phyloP scores from a whole-genome alignment of 2,329 filamentous ascomycete genomes.

The Sporothrix inflata region DNA sequence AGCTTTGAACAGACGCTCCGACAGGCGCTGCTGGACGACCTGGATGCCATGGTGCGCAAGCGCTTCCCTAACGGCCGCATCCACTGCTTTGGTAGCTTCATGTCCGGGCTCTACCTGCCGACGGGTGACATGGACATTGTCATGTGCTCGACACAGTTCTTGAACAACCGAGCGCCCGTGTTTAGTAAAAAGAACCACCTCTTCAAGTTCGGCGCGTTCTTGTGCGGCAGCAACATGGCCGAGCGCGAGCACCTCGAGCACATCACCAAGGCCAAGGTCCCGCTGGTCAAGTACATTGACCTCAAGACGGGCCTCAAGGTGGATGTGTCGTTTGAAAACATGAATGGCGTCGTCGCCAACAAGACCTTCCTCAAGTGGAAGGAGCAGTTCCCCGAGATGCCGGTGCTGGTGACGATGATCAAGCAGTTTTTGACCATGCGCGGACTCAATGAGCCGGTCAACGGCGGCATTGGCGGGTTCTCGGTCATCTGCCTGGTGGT shows the following conservation, averaged over 20 bases:
- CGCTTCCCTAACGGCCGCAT: constrained; percentile 66
- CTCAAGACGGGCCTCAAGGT: constrained; percentile 76
- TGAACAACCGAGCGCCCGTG: constrained; percentile 54
- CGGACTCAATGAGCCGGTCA: constrained; percentile 86
- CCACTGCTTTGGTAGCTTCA: constrained; percentile 88
- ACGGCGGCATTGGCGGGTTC: constrained; percentile 90
- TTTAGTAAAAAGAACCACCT: constrained; percentile 60
- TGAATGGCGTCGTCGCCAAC: constrained; percentile 78
- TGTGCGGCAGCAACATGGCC: constrained; percentile 61
- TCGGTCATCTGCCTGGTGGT: constrained; percentile 92
- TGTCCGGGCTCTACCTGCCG: constrained; percentile 71
- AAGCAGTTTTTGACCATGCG: constrained; percentile 93
- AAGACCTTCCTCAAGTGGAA: constrained; percentile 83
- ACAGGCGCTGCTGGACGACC: constrained; percentile 68
- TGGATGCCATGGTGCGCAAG: constrained; percentile 62
- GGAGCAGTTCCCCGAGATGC: constrained; percentile 78
- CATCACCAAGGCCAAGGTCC: constrained; percentile 79
- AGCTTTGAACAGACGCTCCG: constrained; percentile 78
- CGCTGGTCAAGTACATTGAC: constrained; percentile 90
- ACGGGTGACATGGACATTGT: constrained; percentile 94
- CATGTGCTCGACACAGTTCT: constrained; percentile 65
- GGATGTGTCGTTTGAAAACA: constrained; percentile 93
- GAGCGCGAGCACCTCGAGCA: constrained; percentile 63
- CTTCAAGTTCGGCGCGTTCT: constrained; percentile 63
- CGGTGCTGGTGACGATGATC: constrained; percentile 80